Conservation (phyloP, 208 protist species). For the Trypanosoma vivax region DNA sequence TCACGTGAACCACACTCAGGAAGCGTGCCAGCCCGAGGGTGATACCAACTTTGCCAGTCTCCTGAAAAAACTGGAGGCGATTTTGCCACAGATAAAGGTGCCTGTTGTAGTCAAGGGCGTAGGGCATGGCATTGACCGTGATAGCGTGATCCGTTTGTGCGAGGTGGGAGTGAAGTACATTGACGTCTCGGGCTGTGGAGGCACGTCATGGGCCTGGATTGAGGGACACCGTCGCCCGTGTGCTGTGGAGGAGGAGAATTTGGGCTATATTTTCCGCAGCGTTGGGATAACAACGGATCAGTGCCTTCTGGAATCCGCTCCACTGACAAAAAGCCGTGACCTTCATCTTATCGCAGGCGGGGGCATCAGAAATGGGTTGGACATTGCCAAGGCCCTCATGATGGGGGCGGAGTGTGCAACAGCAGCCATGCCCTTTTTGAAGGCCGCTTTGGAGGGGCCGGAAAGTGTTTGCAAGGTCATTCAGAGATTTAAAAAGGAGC, state of each 20-base stretch:
- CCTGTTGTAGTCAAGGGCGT: conserved; percentile 88
- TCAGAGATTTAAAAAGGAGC: conserved; percentile 66
- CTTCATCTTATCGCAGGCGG: conserved; percentile 84
- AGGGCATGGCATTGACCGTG: conserved; percentile 83
- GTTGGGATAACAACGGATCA: conserved; percentile 83
- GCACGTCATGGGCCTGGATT: conserved; percentile 91
- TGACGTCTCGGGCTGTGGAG: conserved; percentile 85
- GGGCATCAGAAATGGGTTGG: conserved; percentile 81
- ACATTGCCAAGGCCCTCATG: conserved; percentile 82
- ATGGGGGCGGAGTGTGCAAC: conserved; percentile 79
- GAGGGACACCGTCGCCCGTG: conserved; percentile 73
- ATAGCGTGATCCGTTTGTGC: conserved; percentile 56
- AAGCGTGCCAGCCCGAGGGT: conserved; percentile 87
- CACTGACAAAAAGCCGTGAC: conserved; percentile 32
- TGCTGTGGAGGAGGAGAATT: conserved; percentile 51
- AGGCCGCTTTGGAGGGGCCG: conserved; percentile 64
- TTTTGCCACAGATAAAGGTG: conserved; percentile 79
- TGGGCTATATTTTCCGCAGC: conserved; percentile 85
- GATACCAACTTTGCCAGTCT: conserved; percentile 87
- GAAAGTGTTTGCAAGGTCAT: conserved; percentile 68
- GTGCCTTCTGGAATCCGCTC: conserved; percentile 56
- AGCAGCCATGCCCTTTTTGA: conserved; percentile 85
- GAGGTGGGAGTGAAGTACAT: conserved; percentile 78
- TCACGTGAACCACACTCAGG: conserved; percentile 88
- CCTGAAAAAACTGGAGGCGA: conserved; percentile 52